Evolutionary conservation across 345 rosid species (phyloP).

Genomic region (Populus deltoides): DNA sequence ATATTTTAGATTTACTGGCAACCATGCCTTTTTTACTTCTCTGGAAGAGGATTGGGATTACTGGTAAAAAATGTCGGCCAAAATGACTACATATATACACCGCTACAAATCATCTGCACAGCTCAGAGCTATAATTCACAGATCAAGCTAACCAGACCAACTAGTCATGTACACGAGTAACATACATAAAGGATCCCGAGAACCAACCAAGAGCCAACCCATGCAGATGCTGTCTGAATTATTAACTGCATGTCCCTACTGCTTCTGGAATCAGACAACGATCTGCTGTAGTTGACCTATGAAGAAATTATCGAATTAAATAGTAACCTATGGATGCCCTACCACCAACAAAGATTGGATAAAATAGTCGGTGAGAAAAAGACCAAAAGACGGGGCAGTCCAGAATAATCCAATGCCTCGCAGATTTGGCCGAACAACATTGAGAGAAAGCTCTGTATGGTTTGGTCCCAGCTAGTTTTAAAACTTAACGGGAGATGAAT

Average conservation of each 20-base stretch:
- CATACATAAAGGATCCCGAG: too few relatives aligned
- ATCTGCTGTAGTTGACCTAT: neutral
- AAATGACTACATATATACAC: too few relatives aligned
- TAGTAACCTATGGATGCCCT: neutral
- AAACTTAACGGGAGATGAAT: neutral
- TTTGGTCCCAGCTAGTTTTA: neutral
- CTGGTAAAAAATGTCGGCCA: too few relatives aligned
- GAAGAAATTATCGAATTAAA: neutral
- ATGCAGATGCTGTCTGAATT: neutral
- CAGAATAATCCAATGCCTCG: neutral
- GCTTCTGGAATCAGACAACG: neutral
- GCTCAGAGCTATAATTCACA: too few relatives aligned
- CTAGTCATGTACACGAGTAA: too few relatives aligned
- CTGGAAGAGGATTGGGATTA: too few relatives aligned
- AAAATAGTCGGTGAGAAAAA: neutral
- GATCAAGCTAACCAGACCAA: too few relatives aligned
- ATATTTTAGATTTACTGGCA: too few relatives aligned
- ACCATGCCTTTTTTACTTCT: too few relatives aligned
- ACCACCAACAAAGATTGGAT: neutral
- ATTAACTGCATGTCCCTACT: neutral
- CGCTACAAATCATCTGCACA: too few relatives aligned
- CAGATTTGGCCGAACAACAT: neutral
- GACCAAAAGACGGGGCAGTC: neutral
- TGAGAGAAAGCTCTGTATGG: neutral
- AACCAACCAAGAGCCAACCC: too few relatives aligned